These are phyloP conservation scores for Heimioporus sp. DNA, from an alignment of 768 basidiomycete species.

Conservation along the genomic window DNA sequence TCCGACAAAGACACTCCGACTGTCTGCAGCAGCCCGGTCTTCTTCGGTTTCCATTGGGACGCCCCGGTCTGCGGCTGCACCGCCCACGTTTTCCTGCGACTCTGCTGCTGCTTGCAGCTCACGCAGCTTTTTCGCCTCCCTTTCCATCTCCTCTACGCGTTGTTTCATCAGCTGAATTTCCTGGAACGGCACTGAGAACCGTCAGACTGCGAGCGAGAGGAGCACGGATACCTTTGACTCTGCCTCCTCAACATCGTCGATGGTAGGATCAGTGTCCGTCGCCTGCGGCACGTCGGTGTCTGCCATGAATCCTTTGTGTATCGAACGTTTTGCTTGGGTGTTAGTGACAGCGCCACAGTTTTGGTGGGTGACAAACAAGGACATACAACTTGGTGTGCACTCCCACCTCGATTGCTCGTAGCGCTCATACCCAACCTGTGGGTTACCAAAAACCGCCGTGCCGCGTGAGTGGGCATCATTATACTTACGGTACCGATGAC, in stretches of 20 bases:
- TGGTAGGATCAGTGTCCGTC: slow-evolving; percentile 22
- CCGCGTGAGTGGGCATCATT: slow-evolving; percentile 31
- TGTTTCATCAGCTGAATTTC: slow-evolving; percentile 92
- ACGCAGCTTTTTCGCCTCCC: slow-evolving; percentile 82
- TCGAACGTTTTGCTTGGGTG: slow-evolving; percentile 19
- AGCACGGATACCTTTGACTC: slow-evolving; percentile 51
- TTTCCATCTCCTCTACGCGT: slow-evolving; percentile 90
- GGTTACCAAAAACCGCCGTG: slow-evolving; percentile 10
- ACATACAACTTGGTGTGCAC: slow-evolving; percentile 15
- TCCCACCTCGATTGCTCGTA: no score
- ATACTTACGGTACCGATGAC: slow-evolving; percentile 30
- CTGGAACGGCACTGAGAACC: slow-evolving; percentile 37
- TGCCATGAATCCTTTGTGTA: slow-evolving; percentile 38
- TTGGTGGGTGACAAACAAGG: slow-evolving; percentile 22
- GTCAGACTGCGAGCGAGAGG: slow-evolving; percentile 4
- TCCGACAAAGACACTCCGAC: slow-evolving; percentile 90
- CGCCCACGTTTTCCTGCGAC: slow-evolving; percentile 48
- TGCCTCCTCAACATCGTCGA: slow-evolving; percentile 63
- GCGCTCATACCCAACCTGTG: no score
- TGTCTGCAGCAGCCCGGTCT: slow-evolving; percentile 77
- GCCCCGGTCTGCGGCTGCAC: slow-evolving; percentile 42
- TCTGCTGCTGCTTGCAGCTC: slow-evolving; percentile 82
- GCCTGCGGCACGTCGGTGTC: slow-evolving; percentile 49
- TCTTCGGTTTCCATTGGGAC: slow-evolving; percentile 77
- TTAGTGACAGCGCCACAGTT: slow-evolving; percentile 16